phyloP scores from a whole-genome alignment of 2,329 filamentous ascomycete genomes.

The Trichoderma harzianum region DNA sequence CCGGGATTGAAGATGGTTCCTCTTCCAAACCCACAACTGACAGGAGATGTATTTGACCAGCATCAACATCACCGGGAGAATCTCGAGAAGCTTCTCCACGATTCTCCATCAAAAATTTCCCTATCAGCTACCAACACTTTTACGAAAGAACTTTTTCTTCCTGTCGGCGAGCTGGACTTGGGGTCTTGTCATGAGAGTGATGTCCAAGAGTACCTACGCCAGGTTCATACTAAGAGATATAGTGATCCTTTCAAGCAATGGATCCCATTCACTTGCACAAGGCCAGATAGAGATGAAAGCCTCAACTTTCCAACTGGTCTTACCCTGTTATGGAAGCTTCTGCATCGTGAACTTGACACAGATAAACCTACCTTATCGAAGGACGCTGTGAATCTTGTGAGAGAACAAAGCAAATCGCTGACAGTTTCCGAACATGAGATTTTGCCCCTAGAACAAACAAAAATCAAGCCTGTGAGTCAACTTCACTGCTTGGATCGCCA shows the following conservation, averaged over 20 bases:
- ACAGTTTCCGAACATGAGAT: background rate
- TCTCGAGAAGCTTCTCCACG: background rate
- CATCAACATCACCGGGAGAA: background rate
- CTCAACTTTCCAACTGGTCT: constrained; percentile 26
- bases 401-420: background rate
- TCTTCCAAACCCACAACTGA: background rate
- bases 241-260: constrained; percentile 27
- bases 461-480: background rate
- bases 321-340: constrained; percentile 24
- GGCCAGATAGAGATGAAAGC: constrained; percentile 28
- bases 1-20: constrained; percentile 17
- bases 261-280: constrained; percentile 30
- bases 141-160: constrained; percentile 20
- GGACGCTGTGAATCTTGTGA: background rate
- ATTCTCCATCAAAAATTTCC: background rate
- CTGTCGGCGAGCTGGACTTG: constrained; percentile 26
- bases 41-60: background rate
- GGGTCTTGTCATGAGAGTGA: constrained; percentile 25
- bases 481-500: background rate
- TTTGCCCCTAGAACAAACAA: background rate
- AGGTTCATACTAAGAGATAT: constrained; percentile 21
- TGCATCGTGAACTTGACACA: constrained; percentile 28
- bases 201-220: constrained; percentile 22
- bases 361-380: constrained; percentile 18
- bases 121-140: background rate